Conservation (phyloP, 1,284 basidiomycete species). For the Marasmius sp. region DNA sequence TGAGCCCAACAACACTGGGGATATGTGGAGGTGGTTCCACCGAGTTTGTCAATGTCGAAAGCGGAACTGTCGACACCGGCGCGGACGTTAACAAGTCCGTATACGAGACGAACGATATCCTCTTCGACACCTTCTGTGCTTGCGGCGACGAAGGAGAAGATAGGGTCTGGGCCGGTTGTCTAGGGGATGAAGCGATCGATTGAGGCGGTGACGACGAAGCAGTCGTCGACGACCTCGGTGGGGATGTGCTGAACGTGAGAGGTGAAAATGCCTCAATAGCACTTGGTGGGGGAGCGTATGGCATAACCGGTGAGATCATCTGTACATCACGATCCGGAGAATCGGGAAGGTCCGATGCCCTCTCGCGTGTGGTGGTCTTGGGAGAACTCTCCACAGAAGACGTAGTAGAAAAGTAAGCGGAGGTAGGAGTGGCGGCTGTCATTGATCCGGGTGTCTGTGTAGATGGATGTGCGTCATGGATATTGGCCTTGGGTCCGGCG, state of each 20-base stretch:
- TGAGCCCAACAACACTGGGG: conserved; percentile 39
- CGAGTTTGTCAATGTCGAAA: conserved; percentile 69
- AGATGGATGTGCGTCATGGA: background rate
- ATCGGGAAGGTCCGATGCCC: conserved; percentile 2
- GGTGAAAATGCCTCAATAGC: background rate
- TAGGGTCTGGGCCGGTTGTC: background rate
- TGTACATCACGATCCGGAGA: background rate
- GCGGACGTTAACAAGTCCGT: conserved; percentile 78
- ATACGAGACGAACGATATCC: conserved; percentile 85
- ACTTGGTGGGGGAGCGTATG: background rate
- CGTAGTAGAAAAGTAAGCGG: conserved; percentile 44
- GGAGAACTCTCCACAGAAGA: conserved; percentile 18
- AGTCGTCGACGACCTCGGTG: background rate
- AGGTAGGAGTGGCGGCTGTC: conserved; percentile 44
- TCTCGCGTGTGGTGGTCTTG: conserved; percentile 5
- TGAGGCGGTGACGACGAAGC: background rate
- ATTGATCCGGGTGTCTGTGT: conserved; percentile 17
- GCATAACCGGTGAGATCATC: background rate
- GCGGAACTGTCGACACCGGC: conserved; percentile 67
- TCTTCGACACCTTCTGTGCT: conserved; percentile 46
- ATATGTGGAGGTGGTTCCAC: conserved; percentile 70
- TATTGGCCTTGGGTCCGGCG: background rate
- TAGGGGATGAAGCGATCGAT: background rate
- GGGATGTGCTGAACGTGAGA: background rate
- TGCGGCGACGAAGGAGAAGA: background rate